phyloP scores from a whole-genome alignment of 495 filamentous ascomycete genomes.

The Aspergillus bertholletiae region DNA sequence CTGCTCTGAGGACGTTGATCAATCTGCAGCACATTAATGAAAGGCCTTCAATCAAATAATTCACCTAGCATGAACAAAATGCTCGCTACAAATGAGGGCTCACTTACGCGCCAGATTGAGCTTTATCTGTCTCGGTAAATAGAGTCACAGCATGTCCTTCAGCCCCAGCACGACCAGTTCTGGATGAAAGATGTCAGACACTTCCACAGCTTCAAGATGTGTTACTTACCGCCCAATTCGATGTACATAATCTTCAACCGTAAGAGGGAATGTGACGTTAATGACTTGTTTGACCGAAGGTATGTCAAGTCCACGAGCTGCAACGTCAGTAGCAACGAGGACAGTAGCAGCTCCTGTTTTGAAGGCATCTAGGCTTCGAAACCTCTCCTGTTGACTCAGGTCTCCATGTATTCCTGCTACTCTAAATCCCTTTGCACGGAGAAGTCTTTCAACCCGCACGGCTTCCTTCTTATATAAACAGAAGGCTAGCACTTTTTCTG shows the following conservation, averaged over 20 bases:
- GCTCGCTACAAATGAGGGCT: neutral
- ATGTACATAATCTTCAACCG: constrained; percentile 91
- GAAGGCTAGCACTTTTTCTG: constrained; percentile 87
- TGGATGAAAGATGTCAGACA: constrained; percentile 7
- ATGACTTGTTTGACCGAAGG: constrained; percentile 89
- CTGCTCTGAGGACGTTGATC: constrained; percentile 87
- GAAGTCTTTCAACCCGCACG: constrained; percentile 75
- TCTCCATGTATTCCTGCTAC: constrained; percentile 93
- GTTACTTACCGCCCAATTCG: constrained; percentile 68
- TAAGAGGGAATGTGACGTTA: constrained; percentile 70
- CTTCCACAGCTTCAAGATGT: neutral
- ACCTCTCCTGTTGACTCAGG: constrained; percentile 77
- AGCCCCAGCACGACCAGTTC: constrained; percentile 85
- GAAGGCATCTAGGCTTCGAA: constrained; percentile 79
- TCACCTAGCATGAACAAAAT: neutral
- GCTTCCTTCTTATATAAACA: constrained; percentile 98
- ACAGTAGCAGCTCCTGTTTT: constrained; percentile 86
- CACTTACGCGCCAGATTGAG: constrained; percentile 76
- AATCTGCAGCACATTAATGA: constrained; percentile 42
- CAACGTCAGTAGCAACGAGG: constrained; percentile 98
- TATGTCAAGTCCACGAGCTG: constrained; percentile 94
- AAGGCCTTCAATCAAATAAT: neutral
- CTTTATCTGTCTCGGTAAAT: constrained; percentile 93
- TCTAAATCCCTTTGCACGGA: constrained; percentile 67
- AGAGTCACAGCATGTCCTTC: constrained; percentile 82